Percentiles rank a stretch among this genome's conserved stretches.
These are phyloP conservation scores for Asterella californica DNA, from an alignment of 225 moss, liverwort and hornwort species.

Conservation along the genomic window DNA sequence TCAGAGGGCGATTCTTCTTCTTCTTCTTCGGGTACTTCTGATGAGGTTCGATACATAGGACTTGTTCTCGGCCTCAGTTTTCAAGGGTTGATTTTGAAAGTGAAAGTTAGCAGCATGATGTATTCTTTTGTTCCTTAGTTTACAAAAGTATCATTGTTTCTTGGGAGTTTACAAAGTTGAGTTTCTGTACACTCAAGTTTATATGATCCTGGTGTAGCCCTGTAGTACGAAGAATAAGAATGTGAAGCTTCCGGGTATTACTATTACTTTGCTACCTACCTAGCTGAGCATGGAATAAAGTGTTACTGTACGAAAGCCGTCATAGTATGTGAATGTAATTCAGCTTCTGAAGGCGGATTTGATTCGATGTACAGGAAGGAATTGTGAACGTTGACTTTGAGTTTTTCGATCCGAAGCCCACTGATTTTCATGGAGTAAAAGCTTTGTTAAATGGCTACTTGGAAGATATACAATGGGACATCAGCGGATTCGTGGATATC, in stretches of 20 bases:
- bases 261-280: no score
- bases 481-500: slow-evolving; percentile 70
- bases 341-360: background rate
- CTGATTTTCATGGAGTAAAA: slow-evolving; percentile 81
- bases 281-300: background rate
- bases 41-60: background rate
- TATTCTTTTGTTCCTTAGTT: no score
- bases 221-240: no score
- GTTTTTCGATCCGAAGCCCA: slow-evolving; percentile 87
- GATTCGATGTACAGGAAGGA: slow-evolving; percentile 60
- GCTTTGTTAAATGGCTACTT: slow-evolving; percentile 72
- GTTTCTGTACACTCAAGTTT: no score
- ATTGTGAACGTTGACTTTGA: slow-evolving; percentile 76
- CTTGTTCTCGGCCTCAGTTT: background rate
- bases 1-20: background rate
- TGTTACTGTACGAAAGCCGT: background rate
- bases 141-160: no score
- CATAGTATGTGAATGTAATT: background rate
- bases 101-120: no score
- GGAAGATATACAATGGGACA: slow-evolving; percentile 76
- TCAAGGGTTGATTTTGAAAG: no score
- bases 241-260: no score
- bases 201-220: no score
- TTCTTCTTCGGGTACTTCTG: slow-evolving; percentile 1
- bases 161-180: no score